phyloP scores from a whole-genome alignment of 106 monocot species.

The Platanthera guangdongensis region DNA sequence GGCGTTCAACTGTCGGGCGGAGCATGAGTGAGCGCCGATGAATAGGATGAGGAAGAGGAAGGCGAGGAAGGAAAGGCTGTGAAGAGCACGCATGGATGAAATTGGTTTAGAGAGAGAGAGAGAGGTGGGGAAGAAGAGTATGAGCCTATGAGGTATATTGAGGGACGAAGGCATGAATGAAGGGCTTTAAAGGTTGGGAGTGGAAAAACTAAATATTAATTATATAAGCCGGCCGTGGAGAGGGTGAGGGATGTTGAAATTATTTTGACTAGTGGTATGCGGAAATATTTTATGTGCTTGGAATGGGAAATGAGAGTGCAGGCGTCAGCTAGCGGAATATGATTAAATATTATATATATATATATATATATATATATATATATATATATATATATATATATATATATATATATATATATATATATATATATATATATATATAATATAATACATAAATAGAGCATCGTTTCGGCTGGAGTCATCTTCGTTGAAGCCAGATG shows the following conservation, averaged over 20 bases:
- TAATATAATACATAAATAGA: too few species aligned
- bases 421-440: too few species aligned
- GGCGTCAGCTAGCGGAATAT: background rate
- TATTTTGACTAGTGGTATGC: background rate
- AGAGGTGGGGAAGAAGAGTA: background rate
- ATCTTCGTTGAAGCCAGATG: too few species aligned
- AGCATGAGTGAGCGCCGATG: background rate
- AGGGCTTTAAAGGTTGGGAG: background rate
- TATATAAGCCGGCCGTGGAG: background rate
- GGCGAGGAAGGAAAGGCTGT: background rate
- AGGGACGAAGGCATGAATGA: background rate
- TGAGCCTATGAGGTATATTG: background rate
- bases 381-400: too few species aligned
- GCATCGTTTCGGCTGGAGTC: too few species aligned
- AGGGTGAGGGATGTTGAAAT: background rate
- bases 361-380: too few species aligned
- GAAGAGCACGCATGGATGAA: slow-evolving; percentile 4
- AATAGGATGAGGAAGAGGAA: background rate
- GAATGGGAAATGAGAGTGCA: background rate
- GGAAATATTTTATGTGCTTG: background rate
- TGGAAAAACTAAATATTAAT: background rate
- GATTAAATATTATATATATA: background rate
- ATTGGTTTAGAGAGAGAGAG: background rate
- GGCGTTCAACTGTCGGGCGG: background rate
- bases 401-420: too few species aligned